These are phyloP conservation scores for Mucor sp. DNA, from an alignment of 371 early-diverging fungal species.

Conservation along the genomic window DNA sequence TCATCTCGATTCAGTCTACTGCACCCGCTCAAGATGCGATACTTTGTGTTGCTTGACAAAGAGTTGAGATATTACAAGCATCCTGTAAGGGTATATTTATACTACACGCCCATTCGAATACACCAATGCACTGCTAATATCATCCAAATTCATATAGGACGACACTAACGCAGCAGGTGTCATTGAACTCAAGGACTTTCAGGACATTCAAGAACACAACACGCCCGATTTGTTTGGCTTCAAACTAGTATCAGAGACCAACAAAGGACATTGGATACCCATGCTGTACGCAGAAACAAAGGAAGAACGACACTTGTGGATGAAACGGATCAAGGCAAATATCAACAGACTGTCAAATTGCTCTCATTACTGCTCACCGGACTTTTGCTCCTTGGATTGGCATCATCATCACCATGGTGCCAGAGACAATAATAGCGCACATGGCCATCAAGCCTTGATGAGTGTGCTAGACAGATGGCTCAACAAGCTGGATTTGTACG, in stretches of 20 bases:
- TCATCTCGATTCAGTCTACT: not conserved
- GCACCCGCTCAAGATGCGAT: conserved; percentile 1
- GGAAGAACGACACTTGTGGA: conserved; percentile 16
- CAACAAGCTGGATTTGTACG: not conserved
- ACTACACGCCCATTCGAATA: not conserved
- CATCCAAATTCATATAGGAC: conserved; percentile 18
- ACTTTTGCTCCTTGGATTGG: not conserved
- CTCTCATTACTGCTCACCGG: not conserved
- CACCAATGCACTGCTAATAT: not conserved
- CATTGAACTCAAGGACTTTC: conserved; percentile 8
- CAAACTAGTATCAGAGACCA: conserved; percentile 14
- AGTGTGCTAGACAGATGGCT: not conserved
- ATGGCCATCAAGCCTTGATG: not conserved
- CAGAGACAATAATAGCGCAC: not conserved
- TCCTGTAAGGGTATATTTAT: not conserved
- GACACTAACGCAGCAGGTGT: conserved; percentile 20
- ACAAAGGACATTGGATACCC: conserved; percentile 12
- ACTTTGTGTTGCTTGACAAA: conserved; percentile 6
- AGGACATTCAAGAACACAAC: conserved; percentile 7
- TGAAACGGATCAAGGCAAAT: not conserved
- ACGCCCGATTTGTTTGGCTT: conserved; percentile 4
- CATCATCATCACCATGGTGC: not conserved
- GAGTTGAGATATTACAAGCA: conserved; percentile 15
- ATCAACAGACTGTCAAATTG: not conserved
- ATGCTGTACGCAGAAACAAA: conserved; percentile 20